Evolutionary conservation across 192 early-diverging fungal species (phyloP).

Genomic region (Linnemannia zychae): DNA sequence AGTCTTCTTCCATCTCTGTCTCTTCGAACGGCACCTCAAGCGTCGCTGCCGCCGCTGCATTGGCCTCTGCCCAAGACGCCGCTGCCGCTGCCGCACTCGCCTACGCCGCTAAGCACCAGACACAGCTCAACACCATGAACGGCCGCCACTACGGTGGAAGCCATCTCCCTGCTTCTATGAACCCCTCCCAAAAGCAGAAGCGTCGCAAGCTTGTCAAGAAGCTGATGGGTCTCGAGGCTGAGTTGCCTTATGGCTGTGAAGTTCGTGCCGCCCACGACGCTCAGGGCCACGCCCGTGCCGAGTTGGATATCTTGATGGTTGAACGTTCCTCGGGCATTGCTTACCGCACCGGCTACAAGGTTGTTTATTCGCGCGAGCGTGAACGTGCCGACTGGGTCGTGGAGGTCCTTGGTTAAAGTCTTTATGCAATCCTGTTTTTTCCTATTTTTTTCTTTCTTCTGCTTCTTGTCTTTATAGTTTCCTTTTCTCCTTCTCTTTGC

Average conservation of each 20-base stretch:
- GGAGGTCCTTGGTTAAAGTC: conserved; percentile 34
- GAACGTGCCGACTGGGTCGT: conserved; percentile 46
- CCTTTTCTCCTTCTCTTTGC: background rate
- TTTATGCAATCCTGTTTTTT: background rate
- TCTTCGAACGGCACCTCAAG: conserved; percentile 1
- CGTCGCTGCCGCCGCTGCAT: background rate
- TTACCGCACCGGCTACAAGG: conserved; percentile 44
- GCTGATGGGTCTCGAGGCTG: conserved; percentile 46
- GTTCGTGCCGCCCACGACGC: conserved; percentile 39
- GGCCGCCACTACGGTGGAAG: conserved; percentile 53
- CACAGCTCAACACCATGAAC: conserved; percentile 21
- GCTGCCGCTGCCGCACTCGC: background rate
- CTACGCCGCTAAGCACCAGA: background rate
- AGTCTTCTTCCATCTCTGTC: conserved; percentile 10
- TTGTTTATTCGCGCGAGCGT: conserved; percentile 47
- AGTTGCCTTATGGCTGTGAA: conserved; percentile 45
- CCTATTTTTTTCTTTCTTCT: background rate
- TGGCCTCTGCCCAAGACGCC: background rate
- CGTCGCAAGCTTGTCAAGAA: conserved; percentile 25
- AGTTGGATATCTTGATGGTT: conserved; percentile 52
- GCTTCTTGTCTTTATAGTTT: background rate
- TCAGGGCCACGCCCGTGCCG: conserved; percentile 35
- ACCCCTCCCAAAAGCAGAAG: conserved; percentile 31
- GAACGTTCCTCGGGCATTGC: conserved; percentile 43
- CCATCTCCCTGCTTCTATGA: conserved; percentile 43